A percentile compares a stretch with the other conserved stretches of the same genome.
phyloP scores from a whole-genome alignment of 1,284 basidiomycete species.

The Xerocomus cyaneibrunnescens region DNA sequence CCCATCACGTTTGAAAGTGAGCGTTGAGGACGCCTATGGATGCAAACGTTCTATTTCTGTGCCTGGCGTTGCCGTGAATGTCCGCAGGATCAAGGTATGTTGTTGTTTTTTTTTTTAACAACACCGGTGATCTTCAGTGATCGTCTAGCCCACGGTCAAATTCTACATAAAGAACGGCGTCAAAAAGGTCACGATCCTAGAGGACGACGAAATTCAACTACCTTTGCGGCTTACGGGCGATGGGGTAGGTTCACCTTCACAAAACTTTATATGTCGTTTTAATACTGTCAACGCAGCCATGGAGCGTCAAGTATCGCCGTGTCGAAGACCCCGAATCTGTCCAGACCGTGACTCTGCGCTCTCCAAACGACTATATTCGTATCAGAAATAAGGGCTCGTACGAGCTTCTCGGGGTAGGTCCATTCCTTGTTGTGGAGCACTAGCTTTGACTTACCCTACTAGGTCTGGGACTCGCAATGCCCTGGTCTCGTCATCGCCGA shows the following conservation, averaged over 20 bases:
- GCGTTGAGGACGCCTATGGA: slow-evolving; percentile 85
- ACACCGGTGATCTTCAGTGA: background rate
- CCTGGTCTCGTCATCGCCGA: slow-evolving; percentile 66
- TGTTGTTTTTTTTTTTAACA: background rate
- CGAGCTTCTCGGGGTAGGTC: slow-evolving; percentile 65
- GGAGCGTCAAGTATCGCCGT: slow-evolving; percentile 76
- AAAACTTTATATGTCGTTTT: slow-evolving; percentile 5
- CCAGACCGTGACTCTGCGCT: slow-evolving; percentile 49
- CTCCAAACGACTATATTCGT: slow-evolving; percentile 69
- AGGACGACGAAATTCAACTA: slow-evolving; percentile 70
- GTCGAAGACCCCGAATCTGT: slow-evolving; percentile 48
- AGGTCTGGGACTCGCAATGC: slow-evolving; percentile 85
- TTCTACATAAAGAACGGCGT: slow-evolving; percentile 70
- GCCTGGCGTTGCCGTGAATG: slow-evolving; percentile 83
- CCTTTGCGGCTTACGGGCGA: slow-evolving; percentile 86
- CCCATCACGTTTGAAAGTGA: slow-evolving; percentile 47
- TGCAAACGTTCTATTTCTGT: slow-evolving; percentile 80
- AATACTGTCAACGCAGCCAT: slow-evolving; percentile 55
- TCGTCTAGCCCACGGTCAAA: slow-evolving; percentile 73
- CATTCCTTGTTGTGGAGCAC: background rate
- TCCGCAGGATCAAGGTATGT: slow-evolving; percentile 78
- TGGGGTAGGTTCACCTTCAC: slow-evolving; percentile 53
- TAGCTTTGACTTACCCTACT: slow-evolving; percentile 9
- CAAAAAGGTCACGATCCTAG: slow-evolving; percentile 67
- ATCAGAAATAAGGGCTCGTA: slow-evolving; percentile 77